These are phyloP conservation scores for Penicillium sp. DNA, from an alignment of 2,329 filamentous ascomycete genomes.

Conservation along the genomic window DNA sequence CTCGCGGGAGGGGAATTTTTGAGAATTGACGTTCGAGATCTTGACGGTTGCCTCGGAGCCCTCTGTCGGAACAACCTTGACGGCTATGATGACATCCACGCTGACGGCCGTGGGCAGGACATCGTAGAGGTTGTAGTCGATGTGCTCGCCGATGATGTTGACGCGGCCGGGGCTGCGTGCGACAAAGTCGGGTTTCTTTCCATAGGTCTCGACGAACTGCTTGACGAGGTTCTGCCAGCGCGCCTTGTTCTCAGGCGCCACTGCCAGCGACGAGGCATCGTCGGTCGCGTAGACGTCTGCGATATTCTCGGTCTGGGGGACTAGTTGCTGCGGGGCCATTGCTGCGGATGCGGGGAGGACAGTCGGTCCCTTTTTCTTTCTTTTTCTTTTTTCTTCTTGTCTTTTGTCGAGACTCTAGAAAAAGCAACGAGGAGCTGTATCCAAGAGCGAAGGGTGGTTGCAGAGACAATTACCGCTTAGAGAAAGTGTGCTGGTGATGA, in stretches of 20 bases:
- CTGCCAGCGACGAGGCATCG: slow-evolving; percentile 69
- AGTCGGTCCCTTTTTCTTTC: not conserved
- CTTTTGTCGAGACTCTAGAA: not conserved
- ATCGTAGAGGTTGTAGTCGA: slow-evolving; percentile 96
- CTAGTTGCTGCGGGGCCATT: slow-evolving; percentile 45
- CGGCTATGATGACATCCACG: slow-evolving; percentile 83
- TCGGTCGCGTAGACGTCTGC: slow-evolving; percentile 79
- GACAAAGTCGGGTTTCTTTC: slow-evolving; percentile 70
- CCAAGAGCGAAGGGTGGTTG: not conserved
- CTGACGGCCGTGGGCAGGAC: slow-evolving; percentile 94
- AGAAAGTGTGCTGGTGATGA: too few relatives aligned
- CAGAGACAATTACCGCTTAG: too few relatives aligned
- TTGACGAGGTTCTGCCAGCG: slow-evolving; percentile 73
- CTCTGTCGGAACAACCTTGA: slow-evolving; percentile 48
- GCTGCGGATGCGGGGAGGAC: slow-evolving; percentile 19
- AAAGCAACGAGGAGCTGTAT: not conserved
- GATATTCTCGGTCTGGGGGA: slow-evolving; percentile 72
- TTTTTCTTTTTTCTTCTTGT: not conserved
- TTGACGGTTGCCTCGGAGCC: slow-evolving; percentile 60
- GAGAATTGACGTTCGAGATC: slow-evolving; percentile 72
- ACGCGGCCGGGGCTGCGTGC: slow-evolving; percentile 89
- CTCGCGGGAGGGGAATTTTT: slow-evolving; percentile 70
- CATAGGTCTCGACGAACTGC: slow-evolving; percentile 68
- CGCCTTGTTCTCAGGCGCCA: slow-evolving; percentile 61
- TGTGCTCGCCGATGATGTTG: slow-evolving; percentile 98